Percentiles rank a stretch among this genome's conserved stretches.
Conservation (phyloP, 345 rosid genomes). For the Rubroshorea leprosula region DNA sequence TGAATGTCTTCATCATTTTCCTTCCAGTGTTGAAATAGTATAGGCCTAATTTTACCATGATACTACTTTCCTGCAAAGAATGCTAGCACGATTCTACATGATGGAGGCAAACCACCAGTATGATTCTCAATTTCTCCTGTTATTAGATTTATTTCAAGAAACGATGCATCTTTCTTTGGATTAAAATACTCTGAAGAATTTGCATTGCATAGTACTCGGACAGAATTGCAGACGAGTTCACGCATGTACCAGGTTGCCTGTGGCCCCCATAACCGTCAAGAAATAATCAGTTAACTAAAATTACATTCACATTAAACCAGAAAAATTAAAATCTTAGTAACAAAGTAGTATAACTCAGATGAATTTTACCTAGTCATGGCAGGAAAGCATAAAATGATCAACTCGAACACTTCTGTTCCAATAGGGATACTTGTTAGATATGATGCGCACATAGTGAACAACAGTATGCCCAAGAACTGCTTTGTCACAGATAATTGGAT, state of each 20-base stretch:
- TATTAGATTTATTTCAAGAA: conserved; percentile 62
- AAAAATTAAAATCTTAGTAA: no score
- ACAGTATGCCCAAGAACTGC: conserved; percentile 40
- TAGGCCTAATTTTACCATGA: conserved; percentile 58
- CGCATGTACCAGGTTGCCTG: conserved; percentile 50
- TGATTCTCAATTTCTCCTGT: conserved; percentile 51
- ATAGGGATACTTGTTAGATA: conserved; percentile 46
- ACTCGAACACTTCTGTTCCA: conserved; percentile 79
- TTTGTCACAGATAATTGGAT: conserved; percentile 29
- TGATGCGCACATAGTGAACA: conserved; percentile 39
- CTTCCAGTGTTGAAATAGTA: conserved; percentile 56
- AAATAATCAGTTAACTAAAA: background rate
- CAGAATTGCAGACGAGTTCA: conserved; percentile 53
- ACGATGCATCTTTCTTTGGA: conserved; percentile 59
- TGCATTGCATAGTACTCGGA: conserved; percentile 77
- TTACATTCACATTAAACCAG: no score
- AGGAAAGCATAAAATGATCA: conserved; percentile 80
- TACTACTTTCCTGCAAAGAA: conserved; percentile 56
- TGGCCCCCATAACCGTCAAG: conserved; percentile 44
- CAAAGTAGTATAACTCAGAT: background rate
- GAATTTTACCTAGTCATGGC: conserved; percentile 72
- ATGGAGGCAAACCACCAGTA: conserved; percentile 39
- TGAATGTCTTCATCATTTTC: conserved; percentile 48
- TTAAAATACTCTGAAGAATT: conserved; percentile 72
- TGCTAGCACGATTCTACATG: conserved; percentile 45